Base-by-base conservation (phyloP, 2,329 filamentous ascomycete genomes). In the Aquanectria penicillioides region DNA sequence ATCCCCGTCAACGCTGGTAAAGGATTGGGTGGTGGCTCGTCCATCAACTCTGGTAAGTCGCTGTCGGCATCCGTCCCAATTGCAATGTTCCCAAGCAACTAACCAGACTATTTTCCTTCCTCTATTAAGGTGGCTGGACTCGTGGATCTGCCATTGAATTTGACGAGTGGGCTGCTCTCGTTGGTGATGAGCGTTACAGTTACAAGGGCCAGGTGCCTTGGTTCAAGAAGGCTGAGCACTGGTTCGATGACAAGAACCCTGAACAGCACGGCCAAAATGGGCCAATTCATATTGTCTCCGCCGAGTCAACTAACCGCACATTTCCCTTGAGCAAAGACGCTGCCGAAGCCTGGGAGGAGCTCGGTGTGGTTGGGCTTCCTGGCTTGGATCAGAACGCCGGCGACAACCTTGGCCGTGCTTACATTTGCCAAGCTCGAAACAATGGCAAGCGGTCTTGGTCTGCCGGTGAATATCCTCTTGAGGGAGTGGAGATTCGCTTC, bases 171-270 rank as follows among this genome's bases (percentile, higher is more conserved):
- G 51, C 69, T 15, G 31, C 66, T 12, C 18, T 67, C 13, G 62
- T 72, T 29, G 43, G 38, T 0, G 80, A 84, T 50, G 43, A 75
- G 1, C 68, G 73, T 3, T 86, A 82, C 74, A 76, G 75, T 57
- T 82, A 80, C 53, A 69, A 80, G 4, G 75, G 75, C 9, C 74
- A 84, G 25, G 71, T 80, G 13, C 78, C 79, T 2, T 86, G 80
- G 68, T 76, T 82, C 52, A 70, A 71, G 31, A 80, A 77, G 56
- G 63, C 73, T 0, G 80, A 81, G 58, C 57, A 55, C 5, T 73
- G 71, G 57, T 72, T 73, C 11, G 33, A 66, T 12, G 12, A 69
- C 1, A 38, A 68, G 17, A 68, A 78, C 25, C 38, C 69, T 0
- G 68, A 76, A 8, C 75, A 79, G 18, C 74, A 79, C 50, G 75